Conservation (phyloP, 2,329 filamentous ascomycete species). For the Sporothrix humicola region DNA sequence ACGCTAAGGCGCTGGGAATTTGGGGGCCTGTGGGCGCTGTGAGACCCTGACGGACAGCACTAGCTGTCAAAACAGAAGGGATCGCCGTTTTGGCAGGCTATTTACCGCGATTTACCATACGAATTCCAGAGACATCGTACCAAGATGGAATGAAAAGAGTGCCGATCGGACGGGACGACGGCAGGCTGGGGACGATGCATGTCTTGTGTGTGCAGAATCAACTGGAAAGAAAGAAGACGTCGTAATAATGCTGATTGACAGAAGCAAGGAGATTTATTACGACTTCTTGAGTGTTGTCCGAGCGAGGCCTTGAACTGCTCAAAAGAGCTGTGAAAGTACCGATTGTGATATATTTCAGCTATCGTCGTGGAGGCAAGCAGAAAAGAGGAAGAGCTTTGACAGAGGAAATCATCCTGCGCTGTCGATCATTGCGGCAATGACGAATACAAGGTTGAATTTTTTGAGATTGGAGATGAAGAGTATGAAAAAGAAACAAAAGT, state of each 20-base stretch:
- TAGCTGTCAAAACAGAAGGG: neutral
- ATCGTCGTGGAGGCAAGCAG: neutral
- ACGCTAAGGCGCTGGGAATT: neutral
- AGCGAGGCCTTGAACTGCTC: neutral
- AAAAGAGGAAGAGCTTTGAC: neutral
- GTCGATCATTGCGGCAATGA: neutral
- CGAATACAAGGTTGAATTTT: conserved; percentile 9
- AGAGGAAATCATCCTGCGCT: neutral
- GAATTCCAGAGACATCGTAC: neutral
- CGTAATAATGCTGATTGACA: neutral
- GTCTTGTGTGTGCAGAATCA: neutral
- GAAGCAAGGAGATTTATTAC: neutral
- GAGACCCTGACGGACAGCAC: conserved; percentile 9
- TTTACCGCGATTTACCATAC: neutral
- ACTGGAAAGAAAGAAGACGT: neutral
- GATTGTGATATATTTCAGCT: neutral
- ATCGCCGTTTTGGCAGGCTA: conserved; percentile 9
- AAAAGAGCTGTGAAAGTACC: neutral
- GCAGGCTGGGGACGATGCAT: conserved; percentile 17
- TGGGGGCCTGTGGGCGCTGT: neutral
- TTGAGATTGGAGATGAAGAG: conserved; percentile 61
- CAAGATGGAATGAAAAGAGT: neutral
- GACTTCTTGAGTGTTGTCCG: too few relatives aligned
- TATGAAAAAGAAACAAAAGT: conserved; percentile 27
- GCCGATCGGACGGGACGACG: conserved; percentile 1